Percentiles rank a stretch among this genome's conserved stretches.
phyloP scores from a whole-genome alignment of 495 filamentous ascomycete genomes.

The Neurospora sp. region DNA sequence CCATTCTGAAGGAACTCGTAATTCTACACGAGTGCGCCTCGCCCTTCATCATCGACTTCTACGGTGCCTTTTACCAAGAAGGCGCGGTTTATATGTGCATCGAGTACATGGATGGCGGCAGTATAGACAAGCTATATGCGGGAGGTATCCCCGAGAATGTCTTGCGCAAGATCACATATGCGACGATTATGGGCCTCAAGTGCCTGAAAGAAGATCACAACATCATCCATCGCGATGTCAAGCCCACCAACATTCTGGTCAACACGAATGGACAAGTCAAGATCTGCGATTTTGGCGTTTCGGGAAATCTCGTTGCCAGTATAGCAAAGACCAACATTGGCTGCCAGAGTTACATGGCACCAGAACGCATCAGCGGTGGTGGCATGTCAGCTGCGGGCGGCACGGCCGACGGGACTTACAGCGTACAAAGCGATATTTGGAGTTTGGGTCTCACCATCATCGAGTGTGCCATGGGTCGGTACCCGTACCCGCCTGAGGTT shows the following conservation, averaged over 20 bases:
- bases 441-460: constrained; percentile 90
- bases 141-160: constrained; percentile 85
- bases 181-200: constrained; percentile 85
- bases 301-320: constrained; percentile 90
- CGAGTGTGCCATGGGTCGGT: constrained; percentile 90
- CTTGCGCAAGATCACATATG: constrained; percentile 82
- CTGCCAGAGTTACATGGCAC: constrained; percentile 99
- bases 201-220: constrained; percentile 95
- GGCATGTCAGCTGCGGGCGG: constrained; percentile 65
- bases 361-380: constrained; percentile 84
- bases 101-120: constrained; percentile 99
- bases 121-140: constrained; percentile 92
- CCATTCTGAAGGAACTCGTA: constrained; percentile 97
- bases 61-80: constrained; percentile 98
- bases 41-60: constrained; percentile 97
- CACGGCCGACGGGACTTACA: constrained; percentile 75
- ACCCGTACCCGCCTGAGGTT: constrained; percentile 96
- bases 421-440: constrained; percentile 98
- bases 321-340: constrained; percentile 99
- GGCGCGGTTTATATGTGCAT: constrained; percentile 99
- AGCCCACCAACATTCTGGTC: constrained; percentile 93
- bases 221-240: constrained; percentile 98
- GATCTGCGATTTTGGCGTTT: constrained; percentile 98
- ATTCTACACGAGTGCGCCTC: constrained; percentile 92
- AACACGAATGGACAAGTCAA: constrained; percentile 89